phyloP scores from a whole-genome alignment of 768 basidiomycete species.

The Austroboletus eburneus region DNA sequence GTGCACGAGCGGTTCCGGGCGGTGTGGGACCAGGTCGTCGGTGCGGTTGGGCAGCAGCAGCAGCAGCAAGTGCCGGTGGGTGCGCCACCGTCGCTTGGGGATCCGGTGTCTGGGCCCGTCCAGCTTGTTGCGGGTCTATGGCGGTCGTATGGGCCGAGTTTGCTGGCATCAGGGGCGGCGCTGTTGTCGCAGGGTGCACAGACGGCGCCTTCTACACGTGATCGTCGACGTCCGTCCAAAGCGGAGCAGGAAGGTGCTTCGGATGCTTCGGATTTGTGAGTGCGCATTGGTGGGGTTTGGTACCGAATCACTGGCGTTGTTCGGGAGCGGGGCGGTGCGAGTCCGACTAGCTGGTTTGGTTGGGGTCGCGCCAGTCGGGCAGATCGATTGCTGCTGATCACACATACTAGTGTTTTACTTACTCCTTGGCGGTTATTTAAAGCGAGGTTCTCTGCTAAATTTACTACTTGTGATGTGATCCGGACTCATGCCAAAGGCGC shows the following conservation, averaged over 20 bases:
- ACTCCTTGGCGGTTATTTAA: too few relatives aligned
- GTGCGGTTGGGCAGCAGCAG: conserved; percentile 44
- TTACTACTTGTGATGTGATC: too few relatives aligned
- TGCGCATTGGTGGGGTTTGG: too few relatives aligned
- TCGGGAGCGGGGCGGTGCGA: too few relatives aligned
- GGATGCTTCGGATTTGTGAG: conserved; percentile 17
- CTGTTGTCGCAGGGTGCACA: conserved; percentile 51
- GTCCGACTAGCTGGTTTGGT: conserved; percentile 33
- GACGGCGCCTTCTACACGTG: conserved; percentile 32
- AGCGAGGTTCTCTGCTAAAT: too few relatives aligned
- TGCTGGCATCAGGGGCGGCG: conserved; percentile 65
- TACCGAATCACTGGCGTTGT: too few relatives aligned
- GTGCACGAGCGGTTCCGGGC: conserved; percentile 59
- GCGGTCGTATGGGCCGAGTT: conserved; percentile 72
- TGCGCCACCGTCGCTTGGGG: conserved; percentile 43
- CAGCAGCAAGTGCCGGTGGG: conserved; percentile 21
- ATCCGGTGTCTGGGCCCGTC: conserved; percentile 59
- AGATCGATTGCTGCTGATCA: too few relatives aligned
- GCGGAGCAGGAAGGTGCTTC: conserved; percentile 43
- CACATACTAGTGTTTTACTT: too few relatives aligned
- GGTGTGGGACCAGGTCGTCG: conserved; percentile 62
- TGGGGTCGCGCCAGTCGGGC: too few relatives aligned
- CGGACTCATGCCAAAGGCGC: background rate
- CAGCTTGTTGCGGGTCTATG: conserved; percentile 66
- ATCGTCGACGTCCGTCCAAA: conserved; percentile 47